phyloP scores from a whole-genome alignment of 768 basidiomycete species.

The Leccinum aurantiacum region DNA sequence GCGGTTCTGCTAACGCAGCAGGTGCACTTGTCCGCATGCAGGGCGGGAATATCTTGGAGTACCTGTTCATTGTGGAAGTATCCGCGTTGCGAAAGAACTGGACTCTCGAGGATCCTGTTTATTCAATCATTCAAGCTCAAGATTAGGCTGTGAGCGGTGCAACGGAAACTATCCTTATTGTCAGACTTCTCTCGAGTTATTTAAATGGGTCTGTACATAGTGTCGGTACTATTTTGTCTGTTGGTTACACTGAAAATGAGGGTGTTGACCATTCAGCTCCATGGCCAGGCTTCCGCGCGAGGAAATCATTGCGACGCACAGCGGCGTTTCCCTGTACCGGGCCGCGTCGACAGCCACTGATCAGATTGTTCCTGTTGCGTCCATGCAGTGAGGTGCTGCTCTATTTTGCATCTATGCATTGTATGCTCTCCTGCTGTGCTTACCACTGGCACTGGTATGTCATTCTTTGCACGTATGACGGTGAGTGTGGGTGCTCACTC shows the following conservation, averaged over 20 bases:
- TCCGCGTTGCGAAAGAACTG: slow-evolving; percentile 76
- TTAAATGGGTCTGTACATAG: slow-evolving; percentile 8
- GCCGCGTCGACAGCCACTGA: too few species aligned
- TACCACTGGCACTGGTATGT: too few species aligned
- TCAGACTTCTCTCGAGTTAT: slow-evolving; percentile 1
- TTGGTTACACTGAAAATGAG: not conserved
- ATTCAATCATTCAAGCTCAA: slow-evolving; percentile 88
- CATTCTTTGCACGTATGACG: too few species aligned
- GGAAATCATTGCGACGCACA: not conserved
- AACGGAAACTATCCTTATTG: slow-evolving; percentile 23
- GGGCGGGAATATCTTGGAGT: slow-evolving; percentile 86
- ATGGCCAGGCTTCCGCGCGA: not conserved
- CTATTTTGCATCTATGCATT: too few species aligned
- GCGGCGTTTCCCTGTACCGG: too few species aligned
- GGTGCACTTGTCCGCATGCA: slow-evolving; percentile 82
- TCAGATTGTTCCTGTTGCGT: too few species aligned
- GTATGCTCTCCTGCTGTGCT: too few species aligned
- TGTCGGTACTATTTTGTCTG: not conserved
- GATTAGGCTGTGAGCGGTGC: slow-evolving; percentile 36
- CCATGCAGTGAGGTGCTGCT: too few species aligned
- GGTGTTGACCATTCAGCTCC: not conserved
- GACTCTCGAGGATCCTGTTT: slow-evolving; percentile 69
- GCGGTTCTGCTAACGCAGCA: slow-evolving; percentile 82
- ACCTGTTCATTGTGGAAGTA: slow-evolving; percentile 91
- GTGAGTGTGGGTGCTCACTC: too few species aligned